These are phyloP conservation scores for Hyphodiscus hymeniophilus DNA, from an alignment of 495 filamentous ascomycete genomes.

Conservation along the genomic window DNA sequence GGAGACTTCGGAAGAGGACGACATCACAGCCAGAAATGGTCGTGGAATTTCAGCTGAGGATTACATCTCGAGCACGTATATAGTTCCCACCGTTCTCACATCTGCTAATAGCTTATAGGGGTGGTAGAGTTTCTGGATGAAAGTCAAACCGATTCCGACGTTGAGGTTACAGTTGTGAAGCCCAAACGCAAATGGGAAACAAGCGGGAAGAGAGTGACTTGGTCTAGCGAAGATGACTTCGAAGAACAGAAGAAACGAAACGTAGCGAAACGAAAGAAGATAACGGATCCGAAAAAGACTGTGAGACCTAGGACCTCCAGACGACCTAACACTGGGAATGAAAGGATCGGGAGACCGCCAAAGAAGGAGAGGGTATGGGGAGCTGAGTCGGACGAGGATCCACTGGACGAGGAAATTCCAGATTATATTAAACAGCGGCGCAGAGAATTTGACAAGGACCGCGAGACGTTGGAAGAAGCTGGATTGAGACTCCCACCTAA, in stretches of 20 bases:
- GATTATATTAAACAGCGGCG: constrained; percentile 44
- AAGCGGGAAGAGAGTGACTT: constrained; percentile 29
- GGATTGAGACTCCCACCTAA: constrained; percentile 72
- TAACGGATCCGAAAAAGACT: constrained; percentile 20
- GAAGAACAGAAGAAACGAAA: constrained; percentile 27
- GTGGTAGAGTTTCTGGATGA: not conserved
- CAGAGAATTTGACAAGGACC: constrained; percentile 47
- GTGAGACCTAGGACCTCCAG: constrained; percentile 21
- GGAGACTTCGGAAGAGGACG: constrained; percentile 7
- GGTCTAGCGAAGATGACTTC: constrained; percentile 30
- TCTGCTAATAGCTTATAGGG: too few species aligned
- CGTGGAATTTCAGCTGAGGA: constrained; percentile 8
- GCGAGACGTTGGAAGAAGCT: constrained; percentile 50
- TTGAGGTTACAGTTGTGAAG: constrained; percentile 6
- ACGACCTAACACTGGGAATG: constrained; percentile 7
- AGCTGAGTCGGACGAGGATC: constrained; percentile 21
- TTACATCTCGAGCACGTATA: constrained; percentile 16
- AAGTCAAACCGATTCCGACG: constrained; percentile 10
- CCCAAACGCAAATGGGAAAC: constrained; percentile 9
- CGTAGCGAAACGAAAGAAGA: constrained; percentile 17
- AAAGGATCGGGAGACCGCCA: constrained; percentile 8
- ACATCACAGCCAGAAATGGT: constrained; percentile 2
- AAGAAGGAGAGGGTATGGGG: constrained; percentile 16
- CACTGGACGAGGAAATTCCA: constrained; percentile 29
- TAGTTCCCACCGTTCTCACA: too few species aligned